phyloP scores from a whole-genome alignment of 2,329 filamentous ascomycete genomes.

The Fusarium cyanostomum region DNA sequence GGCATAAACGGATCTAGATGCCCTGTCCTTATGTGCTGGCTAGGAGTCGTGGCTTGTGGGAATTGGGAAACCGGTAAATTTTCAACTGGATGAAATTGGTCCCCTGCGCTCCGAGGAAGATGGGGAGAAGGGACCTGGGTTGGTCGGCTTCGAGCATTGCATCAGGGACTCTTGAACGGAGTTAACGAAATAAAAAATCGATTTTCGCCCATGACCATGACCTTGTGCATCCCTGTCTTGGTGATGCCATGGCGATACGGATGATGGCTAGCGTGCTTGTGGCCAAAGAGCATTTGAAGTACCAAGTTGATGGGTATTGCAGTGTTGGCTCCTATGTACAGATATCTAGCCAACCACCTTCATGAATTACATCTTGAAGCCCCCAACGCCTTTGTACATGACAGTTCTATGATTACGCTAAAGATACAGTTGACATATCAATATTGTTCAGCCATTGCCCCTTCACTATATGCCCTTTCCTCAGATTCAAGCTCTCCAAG shows the following conservation, averaged over 20 bases:
- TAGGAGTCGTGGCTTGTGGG: constrained; percentile 46
- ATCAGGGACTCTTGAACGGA: constrained; percentile 54
- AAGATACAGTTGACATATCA: constrained; percentile 16
- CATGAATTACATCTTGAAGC: constrained; percentile 23
- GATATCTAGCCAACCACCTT: constrained; percentile 23
- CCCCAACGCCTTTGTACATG: constrained; percentile 29
- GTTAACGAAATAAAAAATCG: constrained; percentile 53
- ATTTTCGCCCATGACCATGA: constrained; percentile 48
- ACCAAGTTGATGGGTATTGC: constrained; percentile 23
- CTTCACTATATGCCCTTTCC: constrained; percentile 55
- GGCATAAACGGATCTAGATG: constrained; percentile 64
- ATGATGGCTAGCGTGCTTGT: background rate
- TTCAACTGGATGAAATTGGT: constrained; percentile 42
- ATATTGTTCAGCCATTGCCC: constrained; percentile 11
- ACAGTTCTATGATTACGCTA: constrained; percentile 31
- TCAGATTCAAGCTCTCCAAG: constrained; percentile 50
- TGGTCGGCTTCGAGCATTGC: constrained; percentile 55
- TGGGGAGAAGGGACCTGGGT: constrained; percentile 43
- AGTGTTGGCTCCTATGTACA: constrained; percentile 29
- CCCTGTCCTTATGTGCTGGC: constrained; percentile 27
- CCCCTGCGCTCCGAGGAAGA: constrained; percentile 36
- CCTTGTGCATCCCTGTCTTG: background rate
- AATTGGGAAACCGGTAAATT: constrained; percentile 44
- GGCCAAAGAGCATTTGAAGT: background rate
- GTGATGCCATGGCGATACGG: constrained; percentile 1